Base-by-base conservation (phyloP, 176 grass and related monocot genomes). In the Elaeis guineensis region DNA sequence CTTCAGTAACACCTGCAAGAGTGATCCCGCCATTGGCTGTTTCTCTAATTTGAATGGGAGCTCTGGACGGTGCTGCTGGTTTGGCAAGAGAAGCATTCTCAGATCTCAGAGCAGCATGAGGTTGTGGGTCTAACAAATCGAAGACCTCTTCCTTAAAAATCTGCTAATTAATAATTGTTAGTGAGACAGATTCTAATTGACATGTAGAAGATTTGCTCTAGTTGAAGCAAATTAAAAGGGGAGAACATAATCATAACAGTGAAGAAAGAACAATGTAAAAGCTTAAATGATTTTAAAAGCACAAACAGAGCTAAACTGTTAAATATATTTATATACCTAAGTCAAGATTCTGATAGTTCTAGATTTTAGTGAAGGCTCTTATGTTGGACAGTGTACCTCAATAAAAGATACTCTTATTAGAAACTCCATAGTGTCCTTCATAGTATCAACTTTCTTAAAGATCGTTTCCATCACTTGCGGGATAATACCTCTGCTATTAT, bases 121-220 rank as follows among this genome's bases (percentile, higher is more conserved):
- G 75, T 65, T 77, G 54, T 14, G 59, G 4, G 54, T 90, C 86
- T 23, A 96, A 77, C 58, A 96, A 83, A 79, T 96, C 91, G 59
- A 87, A 96, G 2, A 96, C 91, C 72, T 96, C 91, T 59, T 96
- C 91, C 74, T 96, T 96, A 51, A 96, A 96, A 63, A 96, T 96
- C 91, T 96, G 86, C 59, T 44, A 44, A 44, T 44, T 44, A 14
- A 11, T 2, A 44, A 44, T 12, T 12, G 7, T 12, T 12, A 3
- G 11, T 44, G 35, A 44, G 35, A 44, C 0, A 35, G 1, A 35
- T 8, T 35, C 32, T 35, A 9, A 35, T 32, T 32, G 32, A 9
- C 32, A 35, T 35, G 8, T 35, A 35, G 6, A 35, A 35, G 7
- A 35, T 35, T 35, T 35, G 32, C 6, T 7, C 6, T 9, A 35